These are phyloP conservation scores for Nicotiana attenuata DNA, from an alignment of 257 asterid species.

Conservation along the genomic window DNA sequence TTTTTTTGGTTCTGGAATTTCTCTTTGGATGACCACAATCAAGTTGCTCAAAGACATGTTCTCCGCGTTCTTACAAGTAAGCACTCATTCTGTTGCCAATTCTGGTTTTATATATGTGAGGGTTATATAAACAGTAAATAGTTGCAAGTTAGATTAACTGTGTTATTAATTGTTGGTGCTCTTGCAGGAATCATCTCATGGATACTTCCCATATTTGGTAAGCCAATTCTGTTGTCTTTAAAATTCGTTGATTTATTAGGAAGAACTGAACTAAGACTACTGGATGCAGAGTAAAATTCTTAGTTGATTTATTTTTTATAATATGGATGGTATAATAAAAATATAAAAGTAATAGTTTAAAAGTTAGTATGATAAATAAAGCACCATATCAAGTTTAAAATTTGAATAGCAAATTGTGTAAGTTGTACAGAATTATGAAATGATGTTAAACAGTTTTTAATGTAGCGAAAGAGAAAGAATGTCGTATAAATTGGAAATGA, in stretches of 20 bases:
- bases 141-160: neutral
- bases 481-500: too few relatives aligned
- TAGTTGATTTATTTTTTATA: too few relatives aligned
- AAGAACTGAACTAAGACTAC: too few relatives aligned
- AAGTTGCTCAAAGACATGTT: neutral
- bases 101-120: neutral
- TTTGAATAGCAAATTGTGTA: too few relatives aligned
- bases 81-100: neutral
- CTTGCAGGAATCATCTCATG: neutral
- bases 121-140: neutral
- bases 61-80: neutral
- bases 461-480: too few relatives aligned
- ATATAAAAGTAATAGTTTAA: too few relatives aligned
- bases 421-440: too few relatives aligned
- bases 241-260: neutral
- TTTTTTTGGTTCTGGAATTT: neutral
- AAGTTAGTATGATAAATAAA: too few relatives aligned
- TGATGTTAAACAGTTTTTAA: too few relatives aligned
- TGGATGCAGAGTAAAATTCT: neutral
- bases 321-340: too few relatives aligned
- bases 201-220: neutral
- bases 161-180: neutral
- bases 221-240: neutral
- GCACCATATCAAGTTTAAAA: too few relatives aligned
- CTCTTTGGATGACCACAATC: neutral